Conservation (phyloP, 78 protist species). For the Dictyostelium purpureum region DNA sequence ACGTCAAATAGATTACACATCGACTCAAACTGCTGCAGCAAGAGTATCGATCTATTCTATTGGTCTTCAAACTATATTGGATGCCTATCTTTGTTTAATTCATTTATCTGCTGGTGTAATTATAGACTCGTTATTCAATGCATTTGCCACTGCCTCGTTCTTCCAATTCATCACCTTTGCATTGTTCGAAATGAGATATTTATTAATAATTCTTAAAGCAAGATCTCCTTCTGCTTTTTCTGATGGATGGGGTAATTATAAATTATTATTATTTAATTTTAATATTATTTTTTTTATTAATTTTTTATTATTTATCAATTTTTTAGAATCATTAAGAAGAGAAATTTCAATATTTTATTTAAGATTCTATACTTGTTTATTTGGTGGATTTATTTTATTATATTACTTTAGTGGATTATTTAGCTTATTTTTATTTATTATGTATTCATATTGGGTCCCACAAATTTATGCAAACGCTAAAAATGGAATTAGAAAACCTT, state of each 20-base stretch:
- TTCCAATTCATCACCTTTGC: slow-evolving; percentile 85
- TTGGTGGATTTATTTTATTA: slow-evolving; percentile 78
- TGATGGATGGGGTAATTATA: slow-evolving; percentile 76
- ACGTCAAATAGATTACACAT: slow-evolving; percentile 79
- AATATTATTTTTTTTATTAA: neutral
- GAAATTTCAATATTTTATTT: slow-evolving; percentile 83
- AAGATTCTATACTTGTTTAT: slow-evolving; percentile 82
- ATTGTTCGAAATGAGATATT: slow-evolving; percentile 86
- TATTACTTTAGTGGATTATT: slow-evolving; percentile 72
- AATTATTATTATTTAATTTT: neutral
- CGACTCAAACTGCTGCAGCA: slow-evolving; percentile 61
- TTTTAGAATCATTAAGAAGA: slow-evolving; percentile 60
- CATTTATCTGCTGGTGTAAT: slow-evolving; percentile 84
- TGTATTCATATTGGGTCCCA: slow-evolving; percentile 89
- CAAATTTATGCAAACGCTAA: slow-evolving; percentile 70
- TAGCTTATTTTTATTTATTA: slow-evolving; percentile 62
- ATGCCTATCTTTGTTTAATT: slow-evolving; percentile 85
- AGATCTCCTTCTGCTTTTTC: slow-evolving; percentile 78
- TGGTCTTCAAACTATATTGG: slow-evolving; percentile 85
- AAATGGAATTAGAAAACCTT: slow-evolving; percentile 36
- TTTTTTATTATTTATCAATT: neutral
- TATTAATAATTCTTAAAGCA: slow-evolving; percentile 83
- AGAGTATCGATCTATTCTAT: slow-evolving; percentile 71
- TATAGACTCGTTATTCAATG: slow-evolving; percentile 78
- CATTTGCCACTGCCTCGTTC: slow-evolving; percentile 88